phyloP scores from a whole-genome alignment of 495 filamentous ascomycete genomes.

The Sabuloglossum arenarium region DNA sequence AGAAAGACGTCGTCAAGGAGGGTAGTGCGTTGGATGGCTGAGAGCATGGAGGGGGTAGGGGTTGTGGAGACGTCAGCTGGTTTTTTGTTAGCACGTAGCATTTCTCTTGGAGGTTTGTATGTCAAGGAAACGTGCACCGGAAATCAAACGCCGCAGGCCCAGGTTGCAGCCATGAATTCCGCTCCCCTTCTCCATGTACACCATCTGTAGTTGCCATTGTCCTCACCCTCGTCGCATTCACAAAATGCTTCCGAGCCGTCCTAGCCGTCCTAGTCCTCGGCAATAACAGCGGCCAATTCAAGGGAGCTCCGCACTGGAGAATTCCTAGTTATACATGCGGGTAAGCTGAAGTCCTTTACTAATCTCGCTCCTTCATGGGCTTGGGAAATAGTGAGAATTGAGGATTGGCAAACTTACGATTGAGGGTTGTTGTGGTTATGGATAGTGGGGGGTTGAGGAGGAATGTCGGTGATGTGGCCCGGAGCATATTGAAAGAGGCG shows the following conservation, averaged over 20 bases:
- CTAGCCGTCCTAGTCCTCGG: neutral
- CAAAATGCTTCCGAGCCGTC: neutral
- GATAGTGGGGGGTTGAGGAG: too few species aligned
- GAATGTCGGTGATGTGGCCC: too few species aligned
- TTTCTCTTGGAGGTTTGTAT: neutral
- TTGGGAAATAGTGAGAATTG: too few species aligned
- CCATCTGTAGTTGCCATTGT: neutral
- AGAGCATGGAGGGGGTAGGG: constrained; percentile 64
- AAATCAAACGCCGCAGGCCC: constrained; percentile 38
- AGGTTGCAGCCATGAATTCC: neutral
- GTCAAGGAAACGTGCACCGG: constrained; percentile 10
- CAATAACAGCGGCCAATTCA: neutral
- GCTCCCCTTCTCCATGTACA: neutral
- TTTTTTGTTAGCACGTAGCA: too few species aligned
- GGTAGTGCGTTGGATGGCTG: constrained; percentile 31
- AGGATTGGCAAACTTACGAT: too few species aligned
- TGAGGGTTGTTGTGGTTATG: too few species aligned
- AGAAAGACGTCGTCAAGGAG: constrained; percentile 23
- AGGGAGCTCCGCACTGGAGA: neutral
- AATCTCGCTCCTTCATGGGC: too few species aligned
- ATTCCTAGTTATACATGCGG: neutral
- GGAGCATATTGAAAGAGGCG: neutral
- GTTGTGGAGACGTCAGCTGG: constrained; percentile 73
- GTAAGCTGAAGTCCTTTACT: too few species aligned
- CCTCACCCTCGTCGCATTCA: neutral